These are phyloP conservation scores for Circinella minor DNA, from an alignment of 371 early-diverging fungal genomes.

Conservation along the genomic window DNA sequence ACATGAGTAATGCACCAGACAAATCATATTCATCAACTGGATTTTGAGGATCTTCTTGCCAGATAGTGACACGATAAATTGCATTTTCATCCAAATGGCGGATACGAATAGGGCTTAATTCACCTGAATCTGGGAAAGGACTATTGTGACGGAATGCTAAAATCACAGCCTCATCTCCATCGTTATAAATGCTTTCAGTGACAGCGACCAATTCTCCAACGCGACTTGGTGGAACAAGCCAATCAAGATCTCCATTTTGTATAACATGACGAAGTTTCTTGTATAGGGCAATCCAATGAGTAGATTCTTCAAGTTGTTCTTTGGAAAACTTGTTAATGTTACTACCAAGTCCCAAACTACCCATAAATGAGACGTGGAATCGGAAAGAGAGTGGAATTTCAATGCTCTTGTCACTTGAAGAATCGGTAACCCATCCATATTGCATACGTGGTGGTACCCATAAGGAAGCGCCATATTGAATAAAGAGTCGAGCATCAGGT, in stretches of 20 bases:
- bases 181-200: constrained; percentile 23
- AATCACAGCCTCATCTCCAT: constrained; percentile 22
- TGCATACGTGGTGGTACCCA: constrained; percentile 38
- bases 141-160: constrained; percentile 33
- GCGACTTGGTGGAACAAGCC: constrained; percentile 32
- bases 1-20: constrained; percentile 35
- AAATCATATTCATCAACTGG: constrained; percentile 18
- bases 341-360: constrained; percentile 36
- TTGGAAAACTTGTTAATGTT: constrained; percentile 23
- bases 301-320: constrained; percentile 21
- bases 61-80: constrained; percentile 22
- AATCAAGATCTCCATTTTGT: constrained; percentile 34
- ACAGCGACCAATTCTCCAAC: constrained; percentile 15
- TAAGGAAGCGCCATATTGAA: constrained; percentile 42
- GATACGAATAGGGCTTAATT: constrained; percentile 25
- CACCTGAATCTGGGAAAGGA: constrained; percentile 26
- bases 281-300: constrained; percentile 37
- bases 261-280: constrained; percentile 28
- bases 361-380: constrained; percentile 47
- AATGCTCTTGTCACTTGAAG: constrained; percentile 18
- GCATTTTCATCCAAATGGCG: constrained; percentile 15
- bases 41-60: constrained; percentile 21
- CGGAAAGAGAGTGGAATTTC: constrained; percentile 38
- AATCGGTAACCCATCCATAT: constrained; percentile 43
- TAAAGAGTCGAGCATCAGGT: constrained; percentile 43